These are phyloP conservation scores for Phaeosphaeria sp. DNA, from an alignment of 2,329 filamentous ascomycete genomes.

Conservation along the genomic window DNA sequence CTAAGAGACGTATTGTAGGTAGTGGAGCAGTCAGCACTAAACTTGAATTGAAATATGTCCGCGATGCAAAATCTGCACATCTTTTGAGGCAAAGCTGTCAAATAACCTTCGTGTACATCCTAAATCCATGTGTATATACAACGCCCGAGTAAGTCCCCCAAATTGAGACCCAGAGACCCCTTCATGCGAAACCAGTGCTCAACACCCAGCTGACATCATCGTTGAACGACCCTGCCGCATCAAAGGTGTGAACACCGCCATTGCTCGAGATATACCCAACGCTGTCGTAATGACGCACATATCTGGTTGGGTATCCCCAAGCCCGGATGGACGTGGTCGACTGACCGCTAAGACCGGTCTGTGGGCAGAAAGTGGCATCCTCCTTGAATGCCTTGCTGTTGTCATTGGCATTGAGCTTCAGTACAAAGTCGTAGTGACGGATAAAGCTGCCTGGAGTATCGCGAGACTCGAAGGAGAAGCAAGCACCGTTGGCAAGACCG, in stretches of 20 bases:
- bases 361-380: conserved; percentile 69
- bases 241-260: conserved; percentile 64
- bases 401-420: conserved; percentile 60
- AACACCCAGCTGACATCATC: conserved; percentile 60
- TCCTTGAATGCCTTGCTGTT: conserved; percentile 64
- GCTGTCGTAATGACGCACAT: conserved; percentile 62
- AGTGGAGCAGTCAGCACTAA: too few species aligned
- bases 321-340: conserved; percentile 60
- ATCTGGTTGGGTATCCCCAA: conserved; percentile 68
- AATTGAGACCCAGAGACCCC: too few species aligned
- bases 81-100: too few species aligned
- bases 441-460: conserved; percentile 67
- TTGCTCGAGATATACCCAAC: conserved; percentile 60
- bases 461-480: conserved; percentile 67
- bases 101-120: too few species aligned
- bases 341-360: conserved; percentile 58
- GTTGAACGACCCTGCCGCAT: conserved; percentile 58
- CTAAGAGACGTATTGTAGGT: too few species aligned
- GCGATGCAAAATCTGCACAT: too few species aligned
- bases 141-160: too few species aligned
- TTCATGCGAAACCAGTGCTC: conserved; percentile 14
- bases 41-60: too few species aligned
- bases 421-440: conserved; percentile 62
- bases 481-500: conserved; percentile 64
- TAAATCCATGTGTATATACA: too few species aligned